These are phyloP conservation scores for Ganoderma lingzhi DNA, from an alignment of 1,284 basidiomycete species.

Conservation along the genomic window DNA sequence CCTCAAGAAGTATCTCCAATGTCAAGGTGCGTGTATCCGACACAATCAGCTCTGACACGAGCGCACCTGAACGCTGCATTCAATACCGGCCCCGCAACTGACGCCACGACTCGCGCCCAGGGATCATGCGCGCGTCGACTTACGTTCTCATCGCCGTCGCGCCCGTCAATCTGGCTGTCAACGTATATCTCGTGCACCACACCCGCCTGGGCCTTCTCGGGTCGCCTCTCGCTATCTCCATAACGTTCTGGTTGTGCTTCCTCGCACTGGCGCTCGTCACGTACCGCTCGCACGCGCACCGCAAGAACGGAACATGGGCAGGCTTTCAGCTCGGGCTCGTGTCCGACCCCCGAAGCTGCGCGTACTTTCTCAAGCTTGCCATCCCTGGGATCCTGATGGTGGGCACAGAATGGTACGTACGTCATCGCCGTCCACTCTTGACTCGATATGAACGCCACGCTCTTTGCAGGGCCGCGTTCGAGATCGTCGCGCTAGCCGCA, in stretches of 20 bases:
- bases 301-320: conserved; percentile 68
- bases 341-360: conserved; percentile 58
- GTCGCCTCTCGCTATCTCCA: conserved; percentile 69
- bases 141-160: conserved; percentile 63
- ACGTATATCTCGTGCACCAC: conserved; percentile 65
- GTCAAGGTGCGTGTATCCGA: conserved; percentile 62
- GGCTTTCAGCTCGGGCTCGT: conserved; percentile 57
- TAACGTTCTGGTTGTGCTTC: conserved; percentile 77
- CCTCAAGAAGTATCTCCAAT: conserved; percentile 81
- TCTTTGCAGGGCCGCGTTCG: conserved; percentile 71
- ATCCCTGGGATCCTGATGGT: conserved; percentile 81
- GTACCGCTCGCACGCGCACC: conserved; percentile 58
- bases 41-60: background rate
- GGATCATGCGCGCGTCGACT: conserved; percentile 79
- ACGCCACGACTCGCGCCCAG: conserved; percentile 43
- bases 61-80: background rate
- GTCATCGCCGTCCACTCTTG: background rate
- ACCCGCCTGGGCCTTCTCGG: conserved; percentile 70
- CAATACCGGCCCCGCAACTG: background rate
- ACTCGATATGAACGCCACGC: background rate
- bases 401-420: conserved; percentile 75
- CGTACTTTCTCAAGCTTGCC: conserved; percentile 67
- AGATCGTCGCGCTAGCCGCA: conserved; percentile 82
- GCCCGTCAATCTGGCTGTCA: conserved; percentile 70
- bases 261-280: conserved; percentile 58